Conservation (phyloP, 1,284 basidiomycete genomes). For the Ustilago bromivora region DNA sequence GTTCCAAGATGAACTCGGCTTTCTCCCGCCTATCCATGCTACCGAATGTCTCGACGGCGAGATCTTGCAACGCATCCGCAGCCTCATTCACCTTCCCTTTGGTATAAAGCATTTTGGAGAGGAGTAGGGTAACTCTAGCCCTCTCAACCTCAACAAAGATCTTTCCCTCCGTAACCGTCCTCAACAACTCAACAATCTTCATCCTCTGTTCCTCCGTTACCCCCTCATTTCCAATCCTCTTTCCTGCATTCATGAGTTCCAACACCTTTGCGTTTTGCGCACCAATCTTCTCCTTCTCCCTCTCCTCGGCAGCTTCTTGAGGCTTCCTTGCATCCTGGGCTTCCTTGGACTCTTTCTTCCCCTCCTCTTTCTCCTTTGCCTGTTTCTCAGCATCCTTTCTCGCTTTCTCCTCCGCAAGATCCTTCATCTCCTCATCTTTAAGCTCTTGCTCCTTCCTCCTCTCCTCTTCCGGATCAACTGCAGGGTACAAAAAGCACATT, state of each 20-base stretch:
- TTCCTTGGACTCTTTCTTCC: slow-evolving; percentile 48
- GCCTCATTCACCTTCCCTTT: slow-evolving; percentile 62
- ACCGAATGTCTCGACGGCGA: slow-evolving; percentile 98
- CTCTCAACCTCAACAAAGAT: slow-evolving; percentile 97
- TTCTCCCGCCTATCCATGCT: slow-evolving; percentile 98
- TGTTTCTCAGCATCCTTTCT: slow-evolving; percentile 43
- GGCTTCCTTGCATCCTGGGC: slow-evolving; percentile 32
- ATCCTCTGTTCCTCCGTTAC: slow-evolving; percentile 46
- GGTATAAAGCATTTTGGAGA: slow-evolving; percentile 60
- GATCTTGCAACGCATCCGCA: slow-evolving; percentile 78
- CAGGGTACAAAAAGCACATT: slow-evolving; percentile 61
- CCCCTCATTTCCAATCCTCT: slow-evolving; percentile 56
- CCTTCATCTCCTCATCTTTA: slow-evolving; percentile 51
- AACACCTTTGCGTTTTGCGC: slow-evolving; percentile 58
- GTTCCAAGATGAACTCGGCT: slow-evolving; percentile 97
- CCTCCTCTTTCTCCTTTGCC: slow-evolving; percentile 38
- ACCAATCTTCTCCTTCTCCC: slow-evolving; percentile 57
- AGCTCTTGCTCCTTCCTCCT: slow-evolving; percentile 59
- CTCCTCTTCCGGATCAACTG: slow-evolving; percentile 73
- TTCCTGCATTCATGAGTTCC: slow-evolving; percentile 58
- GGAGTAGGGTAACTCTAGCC: slow-evolving; percentile 77
- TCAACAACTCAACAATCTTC: slow-evolving; percentile 77
- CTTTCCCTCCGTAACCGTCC: slow-evolving; percentile 96
- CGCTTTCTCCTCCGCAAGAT: slow-evolving; percentile 38
- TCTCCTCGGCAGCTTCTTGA: slow-evolving; percentile 48